Evolutionary conservation across 163 green algal genomes (phyloP).

Genomic region (Prototheca wickerhamii): DNA sequence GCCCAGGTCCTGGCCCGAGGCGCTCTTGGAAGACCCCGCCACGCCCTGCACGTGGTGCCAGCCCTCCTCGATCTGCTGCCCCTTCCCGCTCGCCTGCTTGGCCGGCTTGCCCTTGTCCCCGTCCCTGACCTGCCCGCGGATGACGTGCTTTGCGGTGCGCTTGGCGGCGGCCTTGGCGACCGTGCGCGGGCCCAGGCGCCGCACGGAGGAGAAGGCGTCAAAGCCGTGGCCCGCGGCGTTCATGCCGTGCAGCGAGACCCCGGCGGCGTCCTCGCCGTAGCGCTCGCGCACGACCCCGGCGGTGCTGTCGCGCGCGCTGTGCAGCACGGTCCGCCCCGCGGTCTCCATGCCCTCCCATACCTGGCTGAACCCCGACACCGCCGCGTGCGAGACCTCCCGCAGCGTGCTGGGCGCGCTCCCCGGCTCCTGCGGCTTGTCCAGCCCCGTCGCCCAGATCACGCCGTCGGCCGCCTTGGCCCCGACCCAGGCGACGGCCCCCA

Average conservation of each 20-base stretch:
- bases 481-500: not conserved
- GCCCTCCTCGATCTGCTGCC: too few species aligned
- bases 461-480: not conserved
- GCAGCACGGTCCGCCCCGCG: conserved; percentile 9
- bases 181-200: conserved; percentile 9
- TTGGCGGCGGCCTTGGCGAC: conserved; percentile 20
- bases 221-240: conserved; percentile 3
- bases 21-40: too few species aligned
- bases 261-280: conserved; percentile 12
- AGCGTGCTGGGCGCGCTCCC: not conserved
- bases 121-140: too few species aligned
- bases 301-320: conserved; percentile 5
- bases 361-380: conserved; percentile 8
- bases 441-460: not conserved
- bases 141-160: conserved; percentile 10
- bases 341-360: conserved; percentile 20
- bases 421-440: not conserved
- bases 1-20: too few species aligned
- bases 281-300: conserved; percentile 7
- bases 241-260: conserved; percentile 8
- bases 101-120: too few species aligned
- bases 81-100: too few species aligned
- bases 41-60: too few species aligned
- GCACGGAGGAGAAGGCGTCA: not conserved
- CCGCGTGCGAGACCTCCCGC: conserved; percentile 10